phyloP scores from a whole-genome alignment of 805 yeast genomes.

The Lipomyces oligophaga region DNA sequence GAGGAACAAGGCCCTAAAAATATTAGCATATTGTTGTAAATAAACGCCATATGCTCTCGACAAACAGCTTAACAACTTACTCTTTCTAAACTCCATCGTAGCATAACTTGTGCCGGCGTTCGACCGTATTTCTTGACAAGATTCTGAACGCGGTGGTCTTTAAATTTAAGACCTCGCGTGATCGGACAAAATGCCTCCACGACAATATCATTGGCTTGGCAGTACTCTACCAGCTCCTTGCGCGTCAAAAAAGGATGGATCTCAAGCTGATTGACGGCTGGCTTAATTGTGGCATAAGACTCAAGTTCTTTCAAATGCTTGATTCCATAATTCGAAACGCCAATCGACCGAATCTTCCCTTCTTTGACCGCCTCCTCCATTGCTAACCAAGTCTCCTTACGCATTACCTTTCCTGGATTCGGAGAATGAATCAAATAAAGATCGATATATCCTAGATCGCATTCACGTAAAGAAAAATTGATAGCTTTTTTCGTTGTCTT shows the following conservation, averaged over 20 bases:
- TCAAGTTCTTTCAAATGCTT: conserved; percentile 55
- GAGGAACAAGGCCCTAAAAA: conserved; percentile 50
- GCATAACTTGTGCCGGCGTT: conserved; percentile 58
- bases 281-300: conserved; percentile 44
- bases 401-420: conserved; percentile 41
- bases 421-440: conserved; percentile 61
- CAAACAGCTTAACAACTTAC: neutral
- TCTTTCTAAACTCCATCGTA: conserved; percentile 59
- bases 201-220: conserved; percentile 51
- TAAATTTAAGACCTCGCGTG: conserved; percentile 42
- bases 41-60: neutral
- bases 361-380: conserved; percentile 66
- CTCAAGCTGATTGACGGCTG: conserved; percentile 79
- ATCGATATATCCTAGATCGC: conserved; percentile 59
- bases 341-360: conserved; percentile 60
- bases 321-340: conserved; percentile 70
- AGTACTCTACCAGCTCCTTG: conserved; percentile 57
- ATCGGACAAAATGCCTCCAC: conserved; percentile 81
- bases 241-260: conserved; percentile 80
- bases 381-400: conserved; percentile 66
- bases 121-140: conserved; percentile 51
- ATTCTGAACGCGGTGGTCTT: conserved; percentile 37
- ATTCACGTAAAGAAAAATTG: conserved; percentile 46
- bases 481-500: conserved; percentile 58
- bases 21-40: neutral